Base-by-base conservation (phyloP, 768 basidiomycete species). In the Auricularia auricula-judae region DNA sequence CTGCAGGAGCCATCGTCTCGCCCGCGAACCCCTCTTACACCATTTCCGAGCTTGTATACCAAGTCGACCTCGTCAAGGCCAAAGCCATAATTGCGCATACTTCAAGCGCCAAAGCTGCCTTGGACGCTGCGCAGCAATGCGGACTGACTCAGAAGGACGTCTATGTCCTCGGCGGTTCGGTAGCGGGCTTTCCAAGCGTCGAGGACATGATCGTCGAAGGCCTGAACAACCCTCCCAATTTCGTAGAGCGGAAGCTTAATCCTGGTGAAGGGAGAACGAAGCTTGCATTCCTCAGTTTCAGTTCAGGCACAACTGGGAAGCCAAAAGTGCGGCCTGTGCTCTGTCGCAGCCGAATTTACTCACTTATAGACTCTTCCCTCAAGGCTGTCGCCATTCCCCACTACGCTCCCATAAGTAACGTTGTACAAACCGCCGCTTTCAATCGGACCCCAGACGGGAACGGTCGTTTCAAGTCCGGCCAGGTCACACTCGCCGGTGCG, bases 241-340 rank as follows among this genome's bases (percentile, higher is more conserved):
- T 82, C 65, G 73, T 73, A 4, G 87, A 89, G 71, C 76, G 80
- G 35, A 77, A 67, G 42, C 72, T 90, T 51, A 71, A 66, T 3
- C 78, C 79, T 0, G 85, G 86, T 1, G 88, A 90, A 73, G 87
- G 76, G 18, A 87, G 78, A 73, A 85, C 80, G 11, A 90, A 87
- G 70, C 70, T 89, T 14, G 88, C 89, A 0, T 83, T 89, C 66
- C 74, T 89, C 34, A 84, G 80, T 70, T 89, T 89, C 70, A 89
- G 87, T 0, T 88, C 87, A 23, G 86, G 86, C 29, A 91, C 88
- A 0, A 91, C 89, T 2, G 88, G 89, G 0, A 82, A 77, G 66
- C 88, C 89, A 0, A 70, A 70, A 61, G 68, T 69, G 61, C 36
- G 51, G 10, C 56, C n/a, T 44, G 39, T 14, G 33, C 53, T 59